Evolutionary conservation across 345 rosid genomes (phyloP), one percentile per base, ranked within the genome.

Genomic region (Sonneratia caseolaris): DNA sequence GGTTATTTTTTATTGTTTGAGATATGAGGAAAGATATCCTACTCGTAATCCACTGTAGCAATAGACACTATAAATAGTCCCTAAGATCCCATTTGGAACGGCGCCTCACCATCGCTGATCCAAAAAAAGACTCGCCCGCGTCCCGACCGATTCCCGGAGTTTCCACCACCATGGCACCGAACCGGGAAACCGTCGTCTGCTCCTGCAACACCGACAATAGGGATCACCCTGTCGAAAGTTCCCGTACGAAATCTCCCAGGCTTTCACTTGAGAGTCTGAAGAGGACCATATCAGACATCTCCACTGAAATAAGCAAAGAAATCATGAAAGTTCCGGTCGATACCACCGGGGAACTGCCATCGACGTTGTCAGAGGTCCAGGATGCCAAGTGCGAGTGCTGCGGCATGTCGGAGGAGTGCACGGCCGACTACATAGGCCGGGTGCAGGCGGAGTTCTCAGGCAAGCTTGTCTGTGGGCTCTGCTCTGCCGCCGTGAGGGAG

Each of bases 311-410:
- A 40, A 77, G 80, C 81, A 79, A 77, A 80, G 94, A 84, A 80
- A 64, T 81, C 32, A 27, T 27, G 19, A 37, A 68, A 69, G 38
- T 22, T 2, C 37, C 32, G 32, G 1, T 37, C 12, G 57, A 57
- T 19, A 47, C 15, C 16, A 19, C 22, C 3, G 55, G 37, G 18
- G 4, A 3, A 7, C 82, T 82, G 40, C 32, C 32, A 27, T 67
- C 84, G 10, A 72, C 87, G 1, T 86, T 89, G 64, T 71, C 89
- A 0, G 97, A 91, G 80, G 85, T 87, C 4, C 90, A 84, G 77
- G 92, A 91, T 69, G 94, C 90, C 12, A 87, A 85, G 77, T 91
- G 98, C 47, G 97, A 93, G 83, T 91, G 98, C 68, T 93, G 98
- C 70, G 97, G 96, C 68, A 82, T 93, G 94, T 86, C 86, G 7